Base-by-base conservation (phyloP, 169 alveolate genomes). In the Plasmodium knowlesi region DNA sequence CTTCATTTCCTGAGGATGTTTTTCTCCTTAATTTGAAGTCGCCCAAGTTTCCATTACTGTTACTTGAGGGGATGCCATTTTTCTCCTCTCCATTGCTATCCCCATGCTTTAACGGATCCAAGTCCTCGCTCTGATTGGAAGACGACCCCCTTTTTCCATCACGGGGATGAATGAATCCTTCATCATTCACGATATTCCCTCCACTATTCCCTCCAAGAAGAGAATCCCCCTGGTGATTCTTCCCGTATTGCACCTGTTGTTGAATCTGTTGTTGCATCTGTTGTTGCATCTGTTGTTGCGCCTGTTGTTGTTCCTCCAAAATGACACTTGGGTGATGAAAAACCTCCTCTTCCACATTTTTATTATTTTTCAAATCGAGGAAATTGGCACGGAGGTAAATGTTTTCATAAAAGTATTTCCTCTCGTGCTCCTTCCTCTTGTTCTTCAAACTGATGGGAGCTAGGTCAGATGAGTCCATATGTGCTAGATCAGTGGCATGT, bases 341-440 rank as follows among this genome's bases (percentile, higher is more conserved):
- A 10, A 10, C 54, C 2, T 43, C 54, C 54, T 86, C 94, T 8
- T 88, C 88, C 39, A 22, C 25, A 5, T 57, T 88, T 22, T 12
- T 76, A 32, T 0, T 41, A n/a, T 88, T 88, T 88, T 88, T 88
- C 19, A 88, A 22, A 88, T 76, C 32, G 43, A 88, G 54, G n/a
- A 54, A 78, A 78, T 70, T 76, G n/a, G 78, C 94, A n/a, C 94
- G 88, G 12, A 88, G 70, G 71, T 88, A 88, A 22, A 88, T 78
- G 19, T 79, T 88, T 88, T 88, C 94, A 61, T 88, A 88, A 46
- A 88, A 88, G 71, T 88, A 88, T 10, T 88, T 88, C 46, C 81
- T 88, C 71, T 88, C 94, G 43, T 88, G 88, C n/a, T 88, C 94
- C 70, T 67, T 88, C 41, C 94, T 88, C 61, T 88, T 88, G 82